Percentiles rank a stretch among this genome's conserved stretches.
These are phyloP conservation scores for Sporothrix protearum DNA, from an alignment of 2,329 filamentous ascomycete genomes.

Conservation along the genomic window DNA sequence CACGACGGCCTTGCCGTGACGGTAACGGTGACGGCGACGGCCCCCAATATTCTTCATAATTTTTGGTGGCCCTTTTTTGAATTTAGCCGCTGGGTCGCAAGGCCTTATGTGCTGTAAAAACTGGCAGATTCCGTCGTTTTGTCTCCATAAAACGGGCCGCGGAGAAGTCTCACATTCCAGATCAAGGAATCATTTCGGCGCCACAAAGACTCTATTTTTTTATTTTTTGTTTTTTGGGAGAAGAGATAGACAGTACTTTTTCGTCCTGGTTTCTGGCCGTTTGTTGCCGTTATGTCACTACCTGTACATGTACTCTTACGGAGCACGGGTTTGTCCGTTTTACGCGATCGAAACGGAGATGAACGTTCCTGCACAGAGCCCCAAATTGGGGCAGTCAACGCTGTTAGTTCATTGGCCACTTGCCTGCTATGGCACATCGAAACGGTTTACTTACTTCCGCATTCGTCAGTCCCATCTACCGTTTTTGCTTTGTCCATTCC, in stretches of 20 bases:
- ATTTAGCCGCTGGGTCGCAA: background rate
- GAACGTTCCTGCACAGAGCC: background rate
- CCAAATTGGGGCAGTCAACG: background rate
- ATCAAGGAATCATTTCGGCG: too few relatives aligned
- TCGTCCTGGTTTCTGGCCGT: background rate
- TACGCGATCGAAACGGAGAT: background rate
- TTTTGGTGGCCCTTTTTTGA: background rate
- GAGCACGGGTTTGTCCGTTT: background rate
- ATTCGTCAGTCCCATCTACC: background rate
- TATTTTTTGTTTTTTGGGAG: background rate
- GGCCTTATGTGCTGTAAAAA: background rate
- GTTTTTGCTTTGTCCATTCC: background rate
- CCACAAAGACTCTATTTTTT: too few relatives aligned
- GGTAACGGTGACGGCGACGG: background rate
- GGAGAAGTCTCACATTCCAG: background rate
- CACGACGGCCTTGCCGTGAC: background rate
- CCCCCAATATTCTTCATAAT: background rate
- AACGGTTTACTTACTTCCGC: background rate
- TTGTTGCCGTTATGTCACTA: background rate
- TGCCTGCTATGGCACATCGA: background rate
- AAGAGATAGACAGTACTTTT: background rate
- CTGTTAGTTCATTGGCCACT: slow-evolving; percentile 11
- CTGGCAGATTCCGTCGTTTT: background rate
- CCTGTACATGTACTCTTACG: too few relatives aligned
- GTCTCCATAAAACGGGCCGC: background rate